Conservation (phyloP, 2,329 filamentous ascomycete species). For the Hymenoscyphus albidus region DNA sequence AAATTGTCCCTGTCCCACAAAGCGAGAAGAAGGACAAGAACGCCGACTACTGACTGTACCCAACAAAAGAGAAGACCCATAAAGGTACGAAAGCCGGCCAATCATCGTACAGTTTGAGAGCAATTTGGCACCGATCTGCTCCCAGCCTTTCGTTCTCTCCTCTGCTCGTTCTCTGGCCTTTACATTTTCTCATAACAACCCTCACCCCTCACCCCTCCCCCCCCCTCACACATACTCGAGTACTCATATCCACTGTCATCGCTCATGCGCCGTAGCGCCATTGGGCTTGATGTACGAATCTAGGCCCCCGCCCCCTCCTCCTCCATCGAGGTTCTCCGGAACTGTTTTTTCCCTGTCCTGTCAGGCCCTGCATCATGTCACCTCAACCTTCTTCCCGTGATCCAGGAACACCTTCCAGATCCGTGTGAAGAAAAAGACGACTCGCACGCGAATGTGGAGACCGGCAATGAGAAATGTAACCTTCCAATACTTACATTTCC, state of each 20-base stretch:
- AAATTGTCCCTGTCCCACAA: neutral
- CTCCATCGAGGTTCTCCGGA: neutral
- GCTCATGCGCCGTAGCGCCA: neutral
- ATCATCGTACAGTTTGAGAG: no score
- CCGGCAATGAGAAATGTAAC: neutral
- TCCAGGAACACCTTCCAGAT: neutral
- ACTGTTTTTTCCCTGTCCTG: neutral
- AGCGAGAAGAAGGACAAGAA: neutral
- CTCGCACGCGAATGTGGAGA: neutral
- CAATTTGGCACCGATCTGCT: no score
- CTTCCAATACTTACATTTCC: neutral
- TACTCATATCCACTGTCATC: neutral
- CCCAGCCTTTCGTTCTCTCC: no score
- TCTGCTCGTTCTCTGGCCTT: no score
- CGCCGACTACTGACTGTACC: neutral
- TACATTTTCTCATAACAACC: no score
- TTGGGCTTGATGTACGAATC: neutral
- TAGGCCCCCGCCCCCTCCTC: neutral
- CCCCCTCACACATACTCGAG: neutral
- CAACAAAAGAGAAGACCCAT: no score
- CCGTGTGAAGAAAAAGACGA: neutral
- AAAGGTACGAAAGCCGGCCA: no score
- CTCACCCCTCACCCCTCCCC: no score
- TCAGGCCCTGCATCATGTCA: neutral
- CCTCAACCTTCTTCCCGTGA: neutral